Conservation (phyloP, 805 yeast genomes). For the Cyberlindnera samutprakarnensis region DNA sequence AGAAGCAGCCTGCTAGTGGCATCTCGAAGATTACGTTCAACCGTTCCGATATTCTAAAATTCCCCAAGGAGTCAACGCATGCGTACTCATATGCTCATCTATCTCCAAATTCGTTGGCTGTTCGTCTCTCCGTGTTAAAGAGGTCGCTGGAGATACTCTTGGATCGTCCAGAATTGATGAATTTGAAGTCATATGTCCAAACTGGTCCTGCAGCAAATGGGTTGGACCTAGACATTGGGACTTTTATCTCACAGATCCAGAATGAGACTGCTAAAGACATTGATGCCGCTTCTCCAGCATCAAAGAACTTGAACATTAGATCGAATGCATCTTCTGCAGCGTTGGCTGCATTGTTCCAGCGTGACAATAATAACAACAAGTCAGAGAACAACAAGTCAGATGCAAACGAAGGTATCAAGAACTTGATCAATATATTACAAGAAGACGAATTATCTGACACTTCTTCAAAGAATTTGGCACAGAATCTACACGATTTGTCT, state of each 20-base stretch:
- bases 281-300: not conserved
- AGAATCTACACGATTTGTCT: slow-evolving; percentile 51
- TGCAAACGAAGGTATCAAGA: slow-evolving; percentile 27
- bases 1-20: slow-evolving; percentile 12
- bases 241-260: slow-evolving; percentile 18
- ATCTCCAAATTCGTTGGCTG: slow-evolving; percentile 73
- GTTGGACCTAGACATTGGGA: slow-evolving; percentile 21
- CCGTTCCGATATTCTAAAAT: slow-evolving; percentile 42
- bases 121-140: slow-evolving; percentile 65
- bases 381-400: slow-evolving; percentile 1
- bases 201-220: too few relatives aligned
- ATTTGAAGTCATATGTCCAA: slow-evolving; percentile 1
- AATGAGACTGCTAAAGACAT: slow-evolving; percentile 12
- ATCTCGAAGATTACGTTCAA: slow-evolving; percentile 24
- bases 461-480: slow-evolving; percentile 32
- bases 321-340: slow-evolving; percentile 36
- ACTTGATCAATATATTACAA: slow-evolving; percentile 41
- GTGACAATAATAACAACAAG: not conserved
- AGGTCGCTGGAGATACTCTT: slow-evolving; percentile 68
- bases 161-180: slow-evolving; percentile 20
- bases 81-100: slow-evolving; percentile 80
- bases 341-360: slow-evolving; percentile 25
- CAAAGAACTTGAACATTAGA: slow-evolving; percentile 21
- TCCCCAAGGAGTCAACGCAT: slow-evolving; percentile 75
- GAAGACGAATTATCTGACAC: slow-evolving; percentile 24